These are phyloP conservation scores for Cenococcum geophilum DNA, from an alignment of 495 filamentous ascomycete genomes.

Conservation along the genomic window DNA sequence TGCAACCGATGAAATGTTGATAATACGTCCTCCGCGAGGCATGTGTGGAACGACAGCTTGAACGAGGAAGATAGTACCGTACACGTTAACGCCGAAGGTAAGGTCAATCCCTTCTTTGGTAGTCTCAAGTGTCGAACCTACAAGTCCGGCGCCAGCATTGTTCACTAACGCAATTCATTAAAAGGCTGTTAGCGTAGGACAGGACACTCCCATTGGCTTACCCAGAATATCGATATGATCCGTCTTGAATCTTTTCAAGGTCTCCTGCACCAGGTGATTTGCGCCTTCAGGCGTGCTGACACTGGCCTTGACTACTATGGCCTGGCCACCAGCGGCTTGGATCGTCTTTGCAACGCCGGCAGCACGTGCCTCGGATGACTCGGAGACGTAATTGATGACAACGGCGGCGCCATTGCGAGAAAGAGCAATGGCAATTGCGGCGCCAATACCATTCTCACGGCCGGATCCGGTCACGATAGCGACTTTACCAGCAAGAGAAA, in stretches of 20 bases:
- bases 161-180: neutral
- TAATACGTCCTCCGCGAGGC: constrained; percentile 42
- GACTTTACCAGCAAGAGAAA: no score
- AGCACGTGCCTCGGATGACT: constrained; percentile 8
- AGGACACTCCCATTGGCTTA: no score
- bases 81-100: neutral
- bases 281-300: neutral
- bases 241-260: neutral
- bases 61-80: constrained; percentile 14
- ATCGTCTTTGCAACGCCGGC: neutral
- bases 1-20: constrained; percentile 36
- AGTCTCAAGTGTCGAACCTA: neutral
- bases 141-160: neutral
- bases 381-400: neutral
- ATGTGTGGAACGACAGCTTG: constrained; percentile 43
- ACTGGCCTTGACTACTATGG: neutral
- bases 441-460: neutral
- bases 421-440: neutral
- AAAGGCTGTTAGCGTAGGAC: no score
- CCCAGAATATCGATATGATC: neutral
- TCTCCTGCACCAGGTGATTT: neutral
- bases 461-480: no score
- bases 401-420: neutral
- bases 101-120: neutral
- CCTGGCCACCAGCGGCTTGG: neutral